Base-by-base conservation (phyloP, 2,329 filamentous ascomycete species). In the Drechslerella coelobrocha region DNA sequence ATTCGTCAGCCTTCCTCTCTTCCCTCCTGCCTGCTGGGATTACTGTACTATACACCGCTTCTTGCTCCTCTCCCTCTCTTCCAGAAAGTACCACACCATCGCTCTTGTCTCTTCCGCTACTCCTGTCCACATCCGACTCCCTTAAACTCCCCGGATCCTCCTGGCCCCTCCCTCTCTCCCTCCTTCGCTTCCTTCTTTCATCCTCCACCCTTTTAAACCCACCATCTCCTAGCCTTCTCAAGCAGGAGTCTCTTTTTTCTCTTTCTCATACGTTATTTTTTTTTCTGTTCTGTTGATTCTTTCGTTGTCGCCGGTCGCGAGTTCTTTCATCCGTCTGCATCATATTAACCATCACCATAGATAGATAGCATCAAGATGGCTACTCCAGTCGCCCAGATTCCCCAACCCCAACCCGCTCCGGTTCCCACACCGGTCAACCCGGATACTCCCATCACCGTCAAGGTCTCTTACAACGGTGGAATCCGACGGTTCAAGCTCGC, bases 401-500 rank as follows among this genome's bases (percentile, higher is more conserved):
- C 59, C 19, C 65, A 71, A 29, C 27, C 43, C 17, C 55, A 39
- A 19, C 61, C 68, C 12, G 61, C 68, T 51, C 54, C 68, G 6
- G 61, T 63, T 51, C 73, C 74, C 47, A 66, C 61, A 48, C 62
- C 72, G 17, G 72, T 75, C 31, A 72, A 77, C 56, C 84, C 86
- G 61, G 89, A 92, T 73, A 91, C 89, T 56, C 82, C 86, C 74
- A 89, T 97, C 80, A 91, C 89, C 74, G 83, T 97, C 81, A 97
- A 97, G 83, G 84, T 96, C 77, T 85, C 86, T 77, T 86, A 89
- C 77, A 86, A 92, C 77, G 90, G 90, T 68, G 82, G 81, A 76
- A 89, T 88, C 76, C 88, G 89, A 77, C 89, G 92, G 76, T 90
- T 95, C 82, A 97, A 96, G 84, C 84, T 97, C 74, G 89, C 91